Evolutionary conservation across 345 rosid genomes (phyloP).

Genomic region (Eucalyptus curtisii): DNA sequence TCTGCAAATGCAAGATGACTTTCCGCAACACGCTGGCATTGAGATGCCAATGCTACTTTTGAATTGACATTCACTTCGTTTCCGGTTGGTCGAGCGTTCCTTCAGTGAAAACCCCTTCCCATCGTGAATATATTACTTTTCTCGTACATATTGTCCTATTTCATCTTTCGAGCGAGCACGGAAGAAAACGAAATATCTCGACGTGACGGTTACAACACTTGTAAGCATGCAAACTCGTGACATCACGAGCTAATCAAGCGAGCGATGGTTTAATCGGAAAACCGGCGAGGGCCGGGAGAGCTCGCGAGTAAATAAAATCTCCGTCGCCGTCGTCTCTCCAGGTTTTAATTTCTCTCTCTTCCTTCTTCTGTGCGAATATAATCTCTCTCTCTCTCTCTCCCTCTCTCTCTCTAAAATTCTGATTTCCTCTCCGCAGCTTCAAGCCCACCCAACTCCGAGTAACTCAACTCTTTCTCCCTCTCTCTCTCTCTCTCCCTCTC

Average conservation of each 20-base stretch:
- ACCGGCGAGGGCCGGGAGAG: not conserved
- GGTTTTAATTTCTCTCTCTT: not conserved
- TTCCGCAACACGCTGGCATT: not conserved
- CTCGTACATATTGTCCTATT: too few species aligned
- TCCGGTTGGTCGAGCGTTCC: too few species aligned
- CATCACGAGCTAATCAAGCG: not conserved
- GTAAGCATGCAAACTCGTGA: too few species aligned
- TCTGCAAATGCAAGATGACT: not conserved
- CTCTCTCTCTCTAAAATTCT: not conserved
- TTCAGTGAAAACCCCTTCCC: too few species aligned
- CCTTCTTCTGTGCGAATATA: not conserved
- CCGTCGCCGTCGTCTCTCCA: not conserved
- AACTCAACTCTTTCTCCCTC: not conserved
- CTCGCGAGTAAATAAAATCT: not conserved
- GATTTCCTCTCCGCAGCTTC: not conserved
- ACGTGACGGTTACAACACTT: too few species aligned
- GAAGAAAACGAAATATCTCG: too few species aligned
- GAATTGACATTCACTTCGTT: not conserved
- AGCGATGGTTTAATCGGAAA: not conserved
- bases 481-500: not conserved
- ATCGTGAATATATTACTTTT: too few species aligned
- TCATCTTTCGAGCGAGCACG: too few species aligned
- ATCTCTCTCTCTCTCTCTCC: not conserved
- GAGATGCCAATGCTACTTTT: not conserved
- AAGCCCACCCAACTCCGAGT: not conserved